Percentiles rank a stretch among this genome's conserved stretches.
phyloP scores from a whole-genome alignment of 2,329 filamentous ascomycete genomes.

The Leptodontidium sp. region DNA sequence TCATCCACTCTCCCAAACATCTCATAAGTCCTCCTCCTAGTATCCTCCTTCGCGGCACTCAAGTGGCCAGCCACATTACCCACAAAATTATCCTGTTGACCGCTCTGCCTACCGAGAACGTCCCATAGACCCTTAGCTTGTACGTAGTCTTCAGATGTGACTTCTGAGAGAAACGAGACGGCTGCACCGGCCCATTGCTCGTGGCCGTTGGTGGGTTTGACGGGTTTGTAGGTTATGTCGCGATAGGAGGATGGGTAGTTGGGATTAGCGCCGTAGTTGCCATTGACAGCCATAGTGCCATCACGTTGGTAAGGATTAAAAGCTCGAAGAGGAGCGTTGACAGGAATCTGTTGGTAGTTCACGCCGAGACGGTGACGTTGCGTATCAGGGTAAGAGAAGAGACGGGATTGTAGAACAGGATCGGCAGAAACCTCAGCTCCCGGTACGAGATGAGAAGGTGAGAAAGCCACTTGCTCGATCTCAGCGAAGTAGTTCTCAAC shows the following conservation, averaged over 20 bases:
- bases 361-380: constrained; percentile 63
- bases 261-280: constrained; percentile 58
- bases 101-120: constrained; percentile 63
- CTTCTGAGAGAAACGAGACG: constrained; percentile 54
- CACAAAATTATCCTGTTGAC: constrained; percentile 64
- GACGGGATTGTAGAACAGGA: constrained; percentile 70
- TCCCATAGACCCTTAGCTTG: constrained; percentile 67
- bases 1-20: constrained; percentile 70
- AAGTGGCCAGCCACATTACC: constrained; percentile 69
- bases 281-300: constrained; percentile 45
- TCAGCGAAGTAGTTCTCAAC: constrained; percentile 67
- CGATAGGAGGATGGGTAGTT: constrained; percentile 52
- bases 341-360: constrained; percentile 65
- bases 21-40: constrained; percentile 68
- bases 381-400: constrained; percentile 75
- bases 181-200: constrained; percentile 53
- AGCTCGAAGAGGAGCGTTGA: constrained; percentile 47
- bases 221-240: constrained; percentile 47
- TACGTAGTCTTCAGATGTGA: constrained; percentile 45
- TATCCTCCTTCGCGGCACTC: constrained; percentile 65
- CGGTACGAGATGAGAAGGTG: constrained; percentile 69
- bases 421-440: constrained; percentile 74
- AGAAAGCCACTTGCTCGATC: constrained; percentile 75
- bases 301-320: constrained; percentile 52
- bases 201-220: constrained; percentile 51